phyloP scores from a whole-genome alignment of 805 yeast species.

The Lachancea thermotolerans region DNA sequence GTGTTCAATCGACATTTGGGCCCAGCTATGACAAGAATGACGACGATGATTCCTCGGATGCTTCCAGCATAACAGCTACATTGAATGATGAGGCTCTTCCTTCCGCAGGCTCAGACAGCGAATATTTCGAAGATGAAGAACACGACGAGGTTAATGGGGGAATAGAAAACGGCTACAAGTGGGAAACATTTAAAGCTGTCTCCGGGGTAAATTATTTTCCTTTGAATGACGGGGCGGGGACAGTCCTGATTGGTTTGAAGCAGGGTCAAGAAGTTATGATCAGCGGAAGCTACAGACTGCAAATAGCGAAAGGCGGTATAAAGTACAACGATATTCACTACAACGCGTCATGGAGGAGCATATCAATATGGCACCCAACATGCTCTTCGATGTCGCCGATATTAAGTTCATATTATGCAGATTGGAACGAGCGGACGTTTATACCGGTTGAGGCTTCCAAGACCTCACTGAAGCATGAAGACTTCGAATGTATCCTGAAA shows the following conservation, averaged over 20 bases:
- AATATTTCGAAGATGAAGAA: slow-evolving; percentile 2
- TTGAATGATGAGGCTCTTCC: neutral
- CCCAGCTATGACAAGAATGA: slow-evolving; percentile 1
- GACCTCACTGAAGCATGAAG: slow-evolving; percentile 3
- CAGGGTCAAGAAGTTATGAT: slow-evolving; percentile 21
- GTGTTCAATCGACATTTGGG: neutral
- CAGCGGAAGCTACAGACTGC: slow-evolving; percentile 24
- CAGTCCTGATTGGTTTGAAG: slow-evolving; percentile 18
- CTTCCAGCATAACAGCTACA: neutral
- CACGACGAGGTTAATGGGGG: neutral
- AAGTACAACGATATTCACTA: slow-evolving; percentile 27
- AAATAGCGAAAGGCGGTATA: slow-evolving; percentile 30
- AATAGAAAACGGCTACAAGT: neutral
- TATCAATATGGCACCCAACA: slow-evolving; percentile 26
- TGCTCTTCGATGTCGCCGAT: slow-evolving; percentile 25
- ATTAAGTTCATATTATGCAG: slow-evolving; percentile 27
- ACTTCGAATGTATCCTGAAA: slow-evolving; percentile 21
- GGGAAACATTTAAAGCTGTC: neutral
- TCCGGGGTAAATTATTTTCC: slow-evolving; percentile 3
- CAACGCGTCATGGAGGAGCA: slow-evolving; percentile 19
- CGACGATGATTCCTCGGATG: slow-evolving; percentile 2
- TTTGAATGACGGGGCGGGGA: slow-evolving; percentile 7
- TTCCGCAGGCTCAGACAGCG: slow-evolving; percentile 1
- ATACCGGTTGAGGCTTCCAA: slow-evolving; percentile 8
- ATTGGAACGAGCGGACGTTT: slow-evolving; percentile 25